Evolutionary conservation across 495 filamentous ascomycete genomes (phyloP), one percentile per base, ranked within the genome.

Genomic region (Parathielavia hyrcaniae): DNA sequence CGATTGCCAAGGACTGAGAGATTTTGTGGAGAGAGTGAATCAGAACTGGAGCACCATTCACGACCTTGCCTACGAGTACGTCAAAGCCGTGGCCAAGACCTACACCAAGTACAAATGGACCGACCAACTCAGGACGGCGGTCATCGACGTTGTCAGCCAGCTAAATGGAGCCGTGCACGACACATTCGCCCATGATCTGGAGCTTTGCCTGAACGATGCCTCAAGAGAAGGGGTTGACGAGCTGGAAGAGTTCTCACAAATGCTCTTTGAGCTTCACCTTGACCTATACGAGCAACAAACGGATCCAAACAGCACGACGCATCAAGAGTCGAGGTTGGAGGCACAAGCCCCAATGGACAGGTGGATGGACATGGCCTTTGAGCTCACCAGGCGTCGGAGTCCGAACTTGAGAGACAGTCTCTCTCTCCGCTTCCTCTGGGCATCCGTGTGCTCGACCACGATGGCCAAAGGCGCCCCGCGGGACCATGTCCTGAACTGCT

Each of bases 191-290:
- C 67, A 80, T 30, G 74, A 78, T 39, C 67, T 84, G 2, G 64
- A 68, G 47, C 35, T 59, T 5, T 63, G 75, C 20, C 59, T 47
- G 9, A 32, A 54, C n/a, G 47, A 50, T 35, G 65, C 61, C 34
- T 47, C 57, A 17, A 48, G 56, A 12, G 58, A 70, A 20, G 39
- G 50, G 9, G 14, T 67, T 14, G 38, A 41, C n/a, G 68, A 67
- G 48, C 58, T 75, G 8, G 73, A 77, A 53, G 75, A 81, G n/a
- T 81, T 92, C 67, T 77, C 85, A 1, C 82, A 97, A 63, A 84
- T 85, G 53, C 74, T 95, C 1, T 91, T 90, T 59, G 93, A 99
- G 69, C 75, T 99, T 10, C 90, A 97, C 64, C 76, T 98, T 2
- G 92, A 97, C 55, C 77, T 91, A 9, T 95, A 88, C 63, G 83